Conservation (phyloP, 2,329 filamentous ascomycete species). For the Seiridium unicorne region DNA sequence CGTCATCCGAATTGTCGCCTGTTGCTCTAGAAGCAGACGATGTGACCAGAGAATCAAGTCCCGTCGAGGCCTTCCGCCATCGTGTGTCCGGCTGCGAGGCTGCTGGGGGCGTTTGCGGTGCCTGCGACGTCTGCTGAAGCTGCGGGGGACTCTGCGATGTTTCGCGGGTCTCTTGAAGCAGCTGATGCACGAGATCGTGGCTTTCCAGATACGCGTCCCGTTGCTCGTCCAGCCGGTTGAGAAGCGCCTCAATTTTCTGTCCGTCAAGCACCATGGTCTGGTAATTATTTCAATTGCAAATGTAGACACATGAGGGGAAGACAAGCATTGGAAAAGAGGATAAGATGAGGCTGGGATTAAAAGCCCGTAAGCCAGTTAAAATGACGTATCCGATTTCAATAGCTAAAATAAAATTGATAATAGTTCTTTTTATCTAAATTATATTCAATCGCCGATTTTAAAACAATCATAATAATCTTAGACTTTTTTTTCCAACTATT, state of each 20-base stretch:
- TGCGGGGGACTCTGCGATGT: neutral
- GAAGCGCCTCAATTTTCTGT: neutral
- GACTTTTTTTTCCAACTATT: no score
- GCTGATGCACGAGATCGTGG: neutral
- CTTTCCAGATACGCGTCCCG: neutral
- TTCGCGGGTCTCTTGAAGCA: neutral
- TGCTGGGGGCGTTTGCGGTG: neutral
- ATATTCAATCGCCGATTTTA: no score
- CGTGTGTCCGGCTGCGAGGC: neutral
- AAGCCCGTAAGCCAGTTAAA: no score
- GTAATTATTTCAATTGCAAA: neutral
- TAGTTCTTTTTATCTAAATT: no score
- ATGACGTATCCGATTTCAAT: no score
- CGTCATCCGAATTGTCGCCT: neutral
- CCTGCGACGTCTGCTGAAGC: neutral
- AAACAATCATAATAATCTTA: no score
- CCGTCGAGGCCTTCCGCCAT: neutral
- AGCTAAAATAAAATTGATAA: no score
- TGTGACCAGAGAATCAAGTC: neutral
- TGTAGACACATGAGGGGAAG: neutral
- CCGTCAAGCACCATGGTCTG: neutral
- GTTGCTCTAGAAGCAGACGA: neutral
- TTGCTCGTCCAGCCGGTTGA: neutral
- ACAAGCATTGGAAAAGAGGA: neutral
- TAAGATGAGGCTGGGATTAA: no score